Evolutionary conservation across 2,329 filamentous ascomycete species (phyloP), one percentile per base, ranked within the genome.

Genomic region (Gaeumannomyces tritici): DNA sequence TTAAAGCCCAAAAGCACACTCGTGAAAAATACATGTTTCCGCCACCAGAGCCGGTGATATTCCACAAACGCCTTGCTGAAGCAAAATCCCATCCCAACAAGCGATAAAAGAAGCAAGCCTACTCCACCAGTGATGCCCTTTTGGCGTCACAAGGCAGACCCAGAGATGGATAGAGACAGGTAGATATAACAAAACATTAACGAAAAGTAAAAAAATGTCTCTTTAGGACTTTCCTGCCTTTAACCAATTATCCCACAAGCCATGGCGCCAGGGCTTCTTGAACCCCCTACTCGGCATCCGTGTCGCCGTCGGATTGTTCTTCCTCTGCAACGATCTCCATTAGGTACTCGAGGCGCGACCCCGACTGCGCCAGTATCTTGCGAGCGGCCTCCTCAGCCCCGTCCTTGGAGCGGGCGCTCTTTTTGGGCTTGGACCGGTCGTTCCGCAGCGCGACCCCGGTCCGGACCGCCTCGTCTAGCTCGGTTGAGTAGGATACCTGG

Each of bases 391-490:
- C 69, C 55, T 83, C 81, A 12, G 67, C 65, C 27, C 71, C 69
- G 21, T 76, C 72, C 29, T 27, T 56, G 8, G 60, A 28, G 62
- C 66, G 61, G 66, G 71, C 51, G 67, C 71, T 63, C 60, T 73
- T 75, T 67, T 75, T 78, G 62, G 73, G 74, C 67, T 74, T 78
- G 2, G 76, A 72, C 69, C 82, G 84, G 12, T 73, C 71, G 64
- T 77, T 73, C 24, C 83, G 73, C n/a, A 80, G 80, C 57, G 70
- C 69, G 28, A 85, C 77, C 2, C 83, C 83, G 61, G 68, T 74
- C 63, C 75, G 73, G 15, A 79, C 76, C 0, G 79, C 79, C 7
- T 65, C 65, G 21, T 70, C 70, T 21, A 85, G 69, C 4, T 65
- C 65, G 0, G 70, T 64, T 33, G 73, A 73, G 65, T 79, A 77